A percentile compares a stretch with the other conserved stretches of the same genome.
Evolutionary conservation across 345 rosid genomes (phyloP).

Genomic region (Heritiera fomes): DNA sequence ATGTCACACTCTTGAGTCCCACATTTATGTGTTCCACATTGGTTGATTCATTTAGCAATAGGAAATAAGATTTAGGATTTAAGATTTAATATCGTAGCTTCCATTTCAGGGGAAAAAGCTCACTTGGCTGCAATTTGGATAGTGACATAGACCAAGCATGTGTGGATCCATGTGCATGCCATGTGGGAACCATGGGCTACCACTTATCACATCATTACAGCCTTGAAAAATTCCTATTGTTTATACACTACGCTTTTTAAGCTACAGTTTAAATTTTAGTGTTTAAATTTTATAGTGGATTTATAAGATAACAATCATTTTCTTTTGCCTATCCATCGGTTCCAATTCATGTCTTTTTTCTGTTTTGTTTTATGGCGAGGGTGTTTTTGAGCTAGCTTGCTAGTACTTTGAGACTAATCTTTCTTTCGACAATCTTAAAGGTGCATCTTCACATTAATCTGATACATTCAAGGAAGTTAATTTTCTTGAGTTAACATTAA

Average conservation of each 20-base stretch:
- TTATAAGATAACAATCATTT: background rate
- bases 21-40: background rate
- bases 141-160: conserved; percentile 33
- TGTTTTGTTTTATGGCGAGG: too few relatives aligned
- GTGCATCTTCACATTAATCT: too few relatives aligned
- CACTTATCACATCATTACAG: conserved; percentile 8
- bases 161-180: conserved; percentile 38
- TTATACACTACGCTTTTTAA: background rate
- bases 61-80: background rate
- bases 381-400: too few relatives aligned
- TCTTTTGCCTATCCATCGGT: too few relatives aligned
- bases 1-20: background rate
- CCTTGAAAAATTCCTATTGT: background rate
- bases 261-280: background rate
- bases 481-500: too few relatives aligned
- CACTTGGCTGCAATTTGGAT: conserved; percentile 7
- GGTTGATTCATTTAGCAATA: background rate
- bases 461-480: too few relatives aligned
- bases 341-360: too few relatives aligned
- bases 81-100: conserved; percentile 14
- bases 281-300: background rate
- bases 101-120: background rate
- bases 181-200: conserved; percentile 35
- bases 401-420: too few relatives aligned
- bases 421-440: too few relatives aligned